A percentile compares a stretch with the other conserved stretches of the same genome.
phyloP scores from a whole-genome alignment of 2,329 filamentous ascomycete species.

The Colletotrichum sp. region DNA sequence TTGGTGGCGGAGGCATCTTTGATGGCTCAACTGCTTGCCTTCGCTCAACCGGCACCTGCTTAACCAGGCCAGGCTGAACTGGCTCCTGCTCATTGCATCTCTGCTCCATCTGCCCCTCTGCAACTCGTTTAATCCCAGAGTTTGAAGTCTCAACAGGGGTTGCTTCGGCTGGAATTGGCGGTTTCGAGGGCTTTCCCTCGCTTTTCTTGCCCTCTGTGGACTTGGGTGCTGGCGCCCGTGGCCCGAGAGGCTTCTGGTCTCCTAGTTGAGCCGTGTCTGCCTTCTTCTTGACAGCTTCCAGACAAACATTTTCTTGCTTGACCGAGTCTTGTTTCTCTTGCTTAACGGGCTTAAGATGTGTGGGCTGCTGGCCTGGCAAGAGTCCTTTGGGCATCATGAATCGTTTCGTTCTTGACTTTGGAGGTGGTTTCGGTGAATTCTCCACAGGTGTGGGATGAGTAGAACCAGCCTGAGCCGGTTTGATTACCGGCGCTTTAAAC shows the following conservation, averaged over 20 bases:
- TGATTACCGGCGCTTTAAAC: not conserved
- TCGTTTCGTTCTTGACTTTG: slow-evolving; percentile 5
- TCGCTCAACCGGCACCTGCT: not conserved
- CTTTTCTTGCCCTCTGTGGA: not conserved
- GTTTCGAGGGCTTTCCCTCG: not conserved
- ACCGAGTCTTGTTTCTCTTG: not conserved
- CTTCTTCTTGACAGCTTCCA: not conserved
- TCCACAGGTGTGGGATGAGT: not conserved
- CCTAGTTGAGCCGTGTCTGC: not conserved
- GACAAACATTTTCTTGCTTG: not conserved
- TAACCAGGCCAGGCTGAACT: not conserved
- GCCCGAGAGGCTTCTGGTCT: not conserved
- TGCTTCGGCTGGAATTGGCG: not conserved
- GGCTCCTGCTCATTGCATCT: not conserved
- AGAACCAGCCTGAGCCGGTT: not conserved
- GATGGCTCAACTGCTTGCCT: not conserved
- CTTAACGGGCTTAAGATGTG: not conserved
- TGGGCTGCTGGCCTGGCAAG: not conserved
- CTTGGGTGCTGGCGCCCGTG: not conserved
- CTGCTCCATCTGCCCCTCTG: not conserved
- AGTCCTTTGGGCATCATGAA: slow-evolving; percentile 16
- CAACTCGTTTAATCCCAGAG: not conserved
- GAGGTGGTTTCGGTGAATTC: not conserved
- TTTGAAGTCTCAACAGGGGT: not conserved
- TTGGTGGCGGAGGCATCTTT: not conserved